Evolutionary conservation across 805 yeast species (phyloP), one percentile per base, ranked within the genome.

Genomic region (Saccharomycopsis fermentans): DNA sequence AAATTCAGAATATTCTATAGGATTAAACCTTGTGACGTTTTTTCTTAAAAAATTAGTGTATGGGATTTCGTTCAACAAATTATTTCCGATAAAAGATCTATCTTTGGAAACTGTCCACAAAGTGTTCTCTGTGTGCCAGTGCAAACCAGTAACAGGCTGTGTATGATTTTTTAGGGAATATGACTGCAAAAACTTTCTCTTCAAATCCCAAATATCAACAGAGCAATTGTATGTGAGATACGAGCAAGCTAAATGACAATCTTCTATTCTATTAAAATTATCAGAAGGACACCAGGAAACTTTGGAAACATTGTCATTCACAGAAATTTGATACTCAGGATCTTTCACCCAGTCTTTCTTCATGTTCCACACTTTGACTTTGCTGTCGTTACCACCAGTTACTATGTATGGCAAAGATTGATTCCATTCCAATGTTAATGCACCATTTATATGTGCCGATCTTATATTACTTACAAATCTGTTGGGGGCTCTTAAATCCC

Each of bases 401-500:
- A 85, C 84, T 21, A 94, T 79, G 65, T 84, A 87, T 62, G 91
- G 96, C 39, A 77, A 69, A 40, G 82, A 84, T 0, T 95, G 96
- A 67, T 91, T 96, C 84, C 96, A 90, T 65, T 89, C 90, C 4
- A 94, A 70, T 4, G 95, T 81, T 17, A 91, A 73, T 0, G 96
- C 98, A 1, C 96, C 96, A 0, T 96, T 96, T 1, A 90, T 81
- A 68, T 92, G 98, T 2, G 96, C 95, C 65, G 86, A 87, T 82
- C 55, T 84, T 75, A 65, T 92, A 21, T 59, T 56, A 26, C 47
- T 55, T 5, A 59, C 97, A 55, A 75, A 75, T 55, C 73, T 74
- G 12, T 70, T 65, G 4, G 92, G 84, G 39, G 79, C 78, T 58
- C 98, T 77, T n/a, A 88, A 65, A 71, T 94, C 99, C 82, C 88